Percentiles rank a stretch among this genome's conserved stretches.
These are phyloP conservation scores for Alloteropsis angusta DNA, from an alignment of 202 grass and related monocot species.

Conservation along the genomic window DNA sequence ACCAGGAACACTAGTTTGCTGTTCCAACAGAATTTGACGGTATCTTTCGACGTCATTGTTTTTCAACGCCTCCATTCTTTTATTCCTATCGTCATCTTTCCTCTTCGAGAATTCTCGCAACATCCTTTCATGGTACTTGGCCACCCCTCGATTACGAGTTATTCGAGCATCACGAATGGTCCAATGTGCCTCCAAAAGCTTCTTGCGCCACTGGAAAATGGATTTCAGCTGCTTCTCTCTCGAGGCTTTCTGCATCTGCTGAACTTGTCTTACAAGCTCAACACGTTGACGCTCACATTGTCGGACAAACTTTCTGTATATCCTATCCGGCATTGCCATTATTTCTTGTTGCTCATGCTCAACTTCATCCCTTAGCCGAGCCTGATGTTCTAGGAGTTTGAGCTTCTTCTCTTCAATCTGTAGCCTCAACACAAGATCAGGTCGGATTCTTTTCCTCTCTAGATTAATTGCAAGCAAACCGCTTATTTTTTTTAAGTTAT, in stretches of 20 bases:
- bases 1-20: slow-evolving; percentile 83
- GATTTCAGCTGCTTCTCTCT: slow-evolving; percentile 96
- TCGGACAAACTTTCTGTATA: slow-evolving; percentile 89
- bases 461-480: slow-evolving; percentile 86
- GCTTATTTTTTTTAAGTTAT: slow-evolving; percentile 92
- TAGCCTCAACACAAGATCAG: slow-evolving; percentile 86
- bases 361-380: slow-evolving; percentile 85
- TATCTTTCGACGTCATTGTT: slow-evolving; percentile 99
- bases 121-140: slow-evolving; percentile 98
- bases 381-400: slow-evolving; percentile 75
- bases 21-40: slow-evolving; percentile 87
- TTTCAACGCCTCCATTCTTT: slow-evolving; percentile 99
- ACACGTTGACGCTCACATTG: slow-evolving; percentile 85
- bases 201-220: slow-evolving; percentile 90
- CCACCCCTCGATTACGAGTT: slow-evolving; percentile 81
- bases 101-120: slow-evolving; percentile 92
- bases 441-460: slow-evolving; percentile 84
- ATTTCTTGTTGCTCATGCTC: slow-evolving; percentile 97
- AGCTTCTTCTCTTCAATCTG: slow-evolving; percentile 99
- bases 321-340: slow-evolving; percentile 90
- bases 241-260: slow-evolving; percentile 68
- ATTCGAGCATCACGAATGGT: slow-evolving; percentile 90
- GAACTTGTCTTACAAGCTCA: slow-evolving; percentile 78
- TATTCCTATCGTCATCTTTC: slow-evolving; percentile 89
- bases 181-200: slow-evolving; percentile 93